Evolutionary conservation across 768 basidiomycete species (phyloP), one percentile per base, ranked within the genome.

Genomic region (Kwoniella bestiolae): DNA sequence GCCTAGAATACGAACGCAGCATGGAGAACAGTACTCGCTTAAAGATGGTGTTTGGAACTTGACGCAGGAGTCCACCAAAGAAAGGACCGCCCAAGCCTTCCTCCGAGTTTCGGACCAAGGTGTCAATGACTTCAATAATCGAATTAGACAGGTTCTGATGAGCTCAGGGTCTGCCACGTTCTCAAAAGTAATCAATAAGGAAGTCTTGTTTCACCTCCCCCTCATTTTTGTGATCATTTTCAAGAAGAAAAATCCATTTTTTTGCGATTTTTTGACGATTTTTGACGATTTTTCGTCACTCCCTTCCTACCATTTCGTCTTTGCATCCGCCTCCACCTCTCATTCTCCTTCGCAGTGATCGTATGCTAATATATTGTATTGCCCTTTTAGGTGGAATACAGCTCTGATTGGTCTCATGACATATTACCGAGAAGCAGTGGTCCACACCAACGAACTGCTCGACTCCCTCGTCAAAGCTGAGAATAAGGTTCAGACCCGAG

Each of bases 401-500:
- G 69, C 67, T n/a, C 44, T 68, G 29, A 70, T 73, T 35, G 70
- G 66, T 66, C 84, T 97, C 38, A 94, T 96, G 92, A 97, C 95
- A 0, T 97, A 97, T 82, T 95, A 95, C 81, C 91, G 94, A 66
- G 94, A 97, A 77, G 94, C 94, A 29, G 94, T 97, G 72, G 93
- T 97, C 59, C 93, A 96, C 81, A 97, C 95, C 46, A 93, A 94
- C 74, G 95, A 98, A 81, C 85, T 99, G 21, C 86, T 99, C 53
- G 96, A 98, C 79, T 87, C 93, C 0, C 85, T 98, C 44, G 96
- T 99, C 77, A 99, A 99, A 83, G 93, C 94, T 1, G 95, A 99
- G 84, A 97, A 97, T 87, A 98, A 98, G 85, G 95, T 98, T 51
- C 96, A 99, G 82, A 97, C 94, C 3, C 92, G 96, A 83, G 95